Base-by-base conservation (phyloP, 2,329 filamentous ascomycete genomes). In the Oidium heveae region DNA sequence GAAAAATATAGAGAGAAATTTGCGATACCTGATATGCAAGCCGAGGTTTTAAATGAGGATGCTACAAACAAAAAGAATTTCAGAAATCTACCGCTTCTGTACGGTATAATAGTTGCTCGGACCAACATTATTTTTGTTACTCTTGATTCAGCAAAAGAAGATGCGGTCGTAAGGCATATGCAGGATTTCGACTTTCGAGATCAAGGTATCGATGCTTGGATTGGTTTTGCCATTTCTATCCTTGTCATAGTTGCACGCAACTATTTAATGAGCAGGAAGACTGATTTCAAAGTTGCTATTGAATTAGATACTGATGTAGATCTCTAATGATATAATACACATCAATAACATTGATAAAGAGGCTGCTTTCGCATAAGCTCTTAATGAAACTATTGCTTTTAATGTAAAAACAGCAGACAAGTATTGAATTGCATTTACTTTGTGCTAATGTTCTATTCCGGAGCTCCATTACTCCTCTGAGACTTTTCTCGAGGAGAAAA, bases 171-270 rank as follows among this genome's bases (percentile, higher is more conserved):
- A 4, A 60, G 57, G 34, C 60, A 61, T 28, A 56, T 67, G n/a
- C 54, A 54, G 2, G 51, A 62, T 28, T 63, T 65, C 46, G 61
- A 66, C 51, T 64, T 66, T 24, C 57, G 55, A 0, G 59, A 64
- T 2, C 56, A 58, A 18, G 44, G 55, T n/a, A 61, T 59, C 56
- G 62, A 63, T 56, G 64, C 65, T 13, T 67, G 65, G 65, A 64
- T 66, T 55, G 65, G 62, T 8, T 58, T 67, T 52, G 63, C 62
- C 10, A 57, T 67, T 54, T 63, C 64, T 20, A 63, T 65, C 34
- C 54, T 65, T 22, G 56, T 63, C 33, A 61, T 61, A 37, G 56
- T 60, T 32, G 63, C 63, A 1, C 57, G 65, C 36, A 64, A 65
- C 36, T 64, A 65, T 36, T 58, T 63, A 18, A 61, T 64, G 59